Evolutionary conservation across 2,329 filamentous ascomycete genomes (phyloP).

Genomic region (Penicillium sp.): DNA sequence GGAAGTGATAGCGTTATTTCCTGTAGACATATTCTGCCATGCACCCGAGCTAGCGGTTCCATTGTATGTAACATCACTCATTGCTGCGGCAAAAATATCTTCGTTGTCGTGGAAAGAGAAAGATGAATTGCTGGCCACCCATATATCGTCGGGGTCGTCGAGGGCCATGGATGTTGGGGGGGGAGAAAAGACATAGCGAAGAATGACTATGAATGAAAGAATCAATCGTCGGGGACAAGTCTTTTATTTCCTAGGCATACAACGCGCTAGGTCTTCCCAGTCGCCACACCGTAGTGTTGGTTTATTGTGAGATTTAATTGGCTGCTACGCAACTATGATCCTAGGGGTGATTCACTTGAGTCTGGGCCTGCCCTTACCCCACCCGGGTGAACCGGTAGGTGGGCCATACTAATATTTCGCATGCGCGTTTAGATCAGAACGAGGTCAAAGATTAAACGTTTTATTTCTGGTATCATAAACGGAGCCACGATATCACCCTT

Average conservation of each 20-base stretch:
- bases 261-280: too few relatives aligned
- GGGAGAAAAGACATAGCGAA: not conserved
- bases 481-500: not conserved
- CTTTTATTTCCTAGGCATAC: too few relatives aligned
- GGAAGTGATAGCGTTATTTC: not conserved
- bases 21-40: conserved; percentile 29
- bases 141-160: not conserved
- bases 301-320: too few relatives aligned
- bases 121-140: not conserved
- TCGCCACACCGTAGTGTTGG: too few relatives aligned
- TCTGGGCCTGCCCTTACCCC: too few relatives aligned
- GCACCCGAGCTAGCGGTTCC: conserved; percentile 6
- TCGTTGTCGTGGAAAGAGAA: not conserved
- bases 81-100: not conserved
- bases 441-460: not conserved
- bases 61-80: not conserved
- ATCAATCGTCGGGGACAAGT: too few relatives aligned
- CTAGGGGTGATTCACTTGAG: too few relatives aligned
- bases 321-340: too few relatives aligned
- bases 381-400: not conserved
- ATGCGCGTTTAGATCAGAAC: not conserved
- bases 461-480: not conserved
- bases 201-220: too few relatives aligned
- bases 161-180: not conserved
- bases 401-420: not conserved